Base-by-base conservation (phyloP, 1,284 basidiomycete species). In the Fomitiporia mediterranea region DNA sequence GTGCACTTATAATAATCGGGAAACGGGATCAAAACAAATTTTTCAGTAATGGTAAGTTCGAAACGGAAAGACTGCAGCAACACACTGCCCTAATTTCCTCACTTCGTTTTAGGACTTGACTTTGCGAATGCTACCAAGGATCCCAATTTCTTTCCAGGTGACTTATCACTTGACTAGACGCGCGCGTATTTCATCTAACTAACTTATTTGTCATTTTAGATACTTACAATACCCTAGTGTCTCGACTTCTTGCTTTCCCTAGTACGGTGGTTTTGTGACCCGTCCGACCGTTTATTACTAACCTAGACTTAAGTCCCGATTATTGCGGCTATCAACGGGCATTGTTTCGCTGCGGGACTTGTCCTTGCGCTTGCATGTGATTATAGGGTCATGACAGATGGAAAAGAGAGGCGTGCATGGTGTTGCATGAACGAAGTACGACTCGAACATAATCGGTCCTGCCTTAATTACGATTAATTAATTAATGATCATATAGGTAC, bases 321-420 rank as follows among this genome's bases (percentile, higher is more conserved):
- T 3, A 80, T 97, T 60, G 91, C 91, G 28, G 91, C 91, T 2
- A 83, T 97, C 65, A 96, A 95, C 66, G 94, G 94, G 0, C 94
- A 97, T 67, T 88, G 86, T 56, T 97, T 93, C 68, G 94, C 94
- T 2, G 94, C 80, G 9, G 94, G 84, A 15, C 85, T 92, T 67
- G 83, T 92, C 64, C 74, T 96, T 21, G 81, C 89, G 1, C 72
- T 95, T 51, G 80, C 79, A 3, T 96, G 93, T 68, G 94, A 98
- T 69, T 96, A 92, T 71, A 82, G 94, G 32, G 78, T 97, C 56
- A 94, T 96, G 86, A 88, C 82, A 21, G 87, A 91, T 61, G 87
- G 84, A 17, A 86, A 79, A 63, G 84, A 81, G 66, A 83, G 84
- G 47, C 82, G 84, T 61, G 88, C 89, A 8, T 94, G 91, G 84